These are phyloP conservation scores for Penicillium desertorum DNA, from an alignment of 495 filamentous ascomycete species.

Conservation along the genomic window DNA sequence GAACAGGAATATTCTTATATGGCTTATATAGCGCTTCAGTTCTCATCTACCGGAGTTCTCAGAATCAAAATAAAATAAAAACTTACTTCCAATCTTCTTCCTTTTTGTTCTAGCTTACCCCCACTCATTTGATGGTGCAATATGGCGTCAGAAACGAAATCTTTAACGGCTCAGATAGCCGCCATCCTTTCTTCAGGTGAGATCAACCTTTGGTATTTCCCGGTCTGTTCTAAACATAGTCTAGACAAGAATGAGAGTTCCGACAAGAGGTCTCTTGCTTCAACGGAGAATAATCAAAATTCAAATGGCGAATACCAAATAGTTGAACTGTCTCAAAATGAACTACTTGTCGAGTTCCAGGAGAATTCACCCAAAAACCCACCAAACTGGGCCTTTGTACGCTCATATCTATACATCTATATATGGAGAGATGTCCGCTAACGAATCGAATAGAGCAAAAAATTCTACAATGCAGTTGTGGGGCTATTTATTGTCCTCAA, in stretches of 20 bases:
- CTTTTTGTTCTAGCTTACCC: not conserved
- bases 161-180: conserved; percentile 12
- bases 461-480: conserved; percentile 55
- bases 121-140: conserved; percentile 1
- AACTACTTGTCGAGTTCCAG: conserved; percentile 35
- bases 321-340: conserved; percentile 23
- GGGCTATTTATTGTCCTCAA: conserved; percentile 66
- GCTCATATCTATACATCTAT: conserved; percentile 6
- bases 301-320: conserved; percentile 23
- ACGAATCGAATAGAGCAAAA: conserved; percentile 45
- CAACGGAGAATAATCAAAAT: conserved; percentile 3
- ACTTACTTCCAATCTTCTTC: not conserved
- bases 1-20: not conserved
- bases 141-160: conserved; percentile 12
- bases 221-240: conserved; percentile 14
- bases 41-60: not conserved
- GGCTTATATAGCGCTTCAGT: conserved; percentile 18
- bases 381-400: conserved; percentile 36
- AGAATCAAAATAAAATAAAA: conserved; percentile 6
- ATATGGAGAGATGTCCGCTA: conserved; percentile 6
- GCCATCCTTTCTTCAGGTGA: conserved; percentile 18
- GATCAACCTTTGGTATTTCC: conserved; percentile 1
- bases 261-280: conserved; percentile 11
- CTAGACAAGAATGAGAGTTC: conserved; percentile 14
- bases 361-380: conserved; percentile 29